Base-by-base conservation (phyloP, 768 basidiomycete genomes). In the Termitomyces sp. region DNA sequence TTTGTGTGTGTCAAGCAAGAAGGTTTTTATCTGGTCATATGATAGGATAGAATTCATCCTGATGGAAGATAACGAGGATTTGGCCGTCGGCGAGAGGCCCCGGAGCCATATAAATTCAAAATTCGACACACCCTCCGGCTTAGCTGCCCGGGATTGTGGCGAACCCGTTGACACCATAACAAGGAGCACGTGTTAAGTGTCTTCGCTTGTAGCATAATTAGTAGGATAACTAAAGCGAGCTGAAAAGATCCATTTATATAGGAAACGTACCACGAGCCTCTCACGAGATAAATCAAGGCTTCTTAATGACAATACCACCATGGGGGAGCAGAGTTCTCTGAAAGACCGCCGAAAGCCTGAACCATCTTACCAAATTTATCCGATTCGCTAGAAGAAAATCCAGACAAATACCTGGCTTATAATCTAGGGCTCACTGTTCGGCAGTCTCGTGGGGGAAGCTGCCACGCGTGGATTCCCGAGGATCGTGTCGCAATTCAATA, bases 221-320 rank as follows among this genome's bases (percentile, higher is more conserved):
- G n/a, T n/a, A n/a, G 37, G 38, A 41, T 9, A 48, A 34, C 46
- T 45, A 45, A 40, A 57, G 52, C 48, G 57, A 50, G 27, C 21
- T 34, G 41, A 21, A 53, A 42, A 29, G 19, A 47, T 43, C 19
- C 46, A 41, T 56, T 48, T 52, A 38, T 62, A 48, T 19, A 56
- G 46, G 19, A 25, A 31, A 12, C 25, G 16, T 17, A 38, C 34
- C 23, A 31, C 38, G 29, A 25, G 45, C 55, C 45, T 62, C 59
- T 44, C 64, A 65, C 64, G 59, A 54, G 60, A 60, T 57, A 60
- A 57, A 59, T 51, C 34, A 37, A 49, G 53, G 34, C 60, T 59
- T 65, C 54, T 56, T 35, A 59, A 44, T 59, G 59, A 43, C 45
- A 48, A 56, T 54, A 32, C 42, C 53, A 50, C 52, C 42, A 48